Base-by-base conservation (phyloP, 1,284 basidiomycete species). In the Irpex rosettiformis region DNA sequence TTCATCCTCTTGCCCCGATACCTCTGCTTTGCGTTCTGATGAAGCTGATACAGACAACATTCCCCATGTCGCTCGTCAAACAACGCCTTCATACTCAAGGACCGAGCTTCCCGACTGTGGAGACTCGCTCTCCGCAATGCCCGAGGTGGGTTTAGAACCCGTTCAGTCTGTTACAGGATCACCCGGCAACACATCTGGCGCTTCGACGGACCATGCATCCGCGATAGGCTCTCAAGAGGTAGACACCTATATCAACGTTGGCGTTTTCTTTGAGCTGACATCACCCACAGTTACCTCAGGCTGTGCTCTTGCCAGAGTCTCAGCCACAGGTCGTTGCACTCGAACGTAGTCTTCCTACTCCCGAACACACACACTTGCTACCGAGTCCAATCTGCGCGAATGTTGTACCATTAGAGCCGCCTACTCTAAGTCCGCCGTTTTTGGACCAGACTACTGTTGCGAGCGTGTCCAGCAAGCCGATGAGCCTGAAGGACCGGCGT, bases 401-500 rank as follows among this genome's bases (percentile, higher is more conserved):
- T n/a, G 37, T 18, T 47, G 10, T 47, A 21, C 10, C 43, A 21
- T 21, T 10, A 10, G 43, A 8, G 43, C 5, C 18, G 22, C 43
- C 43, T 47, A 21, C 18, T 10, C 10, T 21, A 21, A 18, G 18
- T 24, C 43, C 18, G 43, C 43, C 18, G 43, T 24, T 21, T 4
- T 16, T 8, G 22, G 43, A 47, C 43, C n/a, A 8, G 10, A 24
- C 16, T 21, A 47, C 21, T 21, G 43, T 18, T 10, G 4, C 21
- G 16, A 47, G 43, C 22, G 43, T 10, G 18, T 5, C 43, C 11
- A 24, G 27, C 27, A 69, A 66, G 57, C 65, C 69, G 40, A 65
- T 70, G 64, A 70, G 67, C 33, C 57, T 70, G 45, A 69, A 64
- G 54, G 69, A 69, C 42, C 56, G 62, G 13, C 64, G 67, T 4